Evolutionary conservation across 192 early-diverging fungal genomes (phyloP), one percentile per base, ranked within the genome.

Genomic region (Spizellomyces punctatus): DNA sequence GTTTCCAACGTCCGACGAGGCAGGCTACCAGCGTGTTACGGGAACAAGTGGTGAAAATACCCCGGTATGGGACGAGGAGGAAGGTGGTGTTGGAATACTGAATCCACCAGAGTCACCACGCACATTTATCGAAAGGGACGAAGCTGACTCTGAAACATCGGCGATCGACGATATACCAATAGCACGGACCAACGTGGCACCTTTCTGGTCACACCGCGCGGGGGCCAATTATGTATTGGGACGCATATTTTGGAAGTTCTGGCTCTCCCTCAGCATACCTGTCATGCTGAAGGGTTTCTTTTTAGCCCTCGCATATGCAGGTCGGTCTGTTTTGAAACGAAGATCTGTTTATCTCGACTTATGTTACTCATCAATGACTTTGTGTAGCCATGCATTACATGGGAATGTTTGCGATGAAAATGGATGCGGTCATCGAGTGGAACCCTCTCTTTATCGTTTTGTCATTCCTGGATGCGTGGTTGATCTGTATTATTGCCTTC

Each of bases 391-490:
- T 67, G 66, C 66, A 67, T 43, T 67, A 67, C 54, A 17, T 58
- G 10, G 66, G 66, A 27, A 67, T 67, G 66, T 12, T 10, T 10
- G 66, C 66, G 21, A 67, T 67, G 66, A 17, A 55, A 58, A 67
- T 67, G 66, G 66, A 67, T 16, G 66, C 50, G 22, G 54, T 36
- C 17, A 58, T 67, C 10, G 52, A 21, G 17, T 67, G 54, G 52
- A 58, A 67, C 52, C 16, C 48, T 12, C 4, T n/a, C 17, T 59
- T n/a, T 10, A 58, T 67, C n/a, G 6, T 58, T 16, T 27, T 19
- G n/a, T 67, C 66, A 5, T 60, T 67, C 16, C 42, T 67, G 49
- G 54, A 22, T 61, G 66, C 19, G 19, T 67, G 66, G 66, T 19
- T 58, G 7, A 60, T 42, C 41, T 58, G 66, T 55, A 10, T 58